Base-by-base conservation (phyloP, 768 basidiomycete genomes). In the Phaeolepiota aurea region DNA sequence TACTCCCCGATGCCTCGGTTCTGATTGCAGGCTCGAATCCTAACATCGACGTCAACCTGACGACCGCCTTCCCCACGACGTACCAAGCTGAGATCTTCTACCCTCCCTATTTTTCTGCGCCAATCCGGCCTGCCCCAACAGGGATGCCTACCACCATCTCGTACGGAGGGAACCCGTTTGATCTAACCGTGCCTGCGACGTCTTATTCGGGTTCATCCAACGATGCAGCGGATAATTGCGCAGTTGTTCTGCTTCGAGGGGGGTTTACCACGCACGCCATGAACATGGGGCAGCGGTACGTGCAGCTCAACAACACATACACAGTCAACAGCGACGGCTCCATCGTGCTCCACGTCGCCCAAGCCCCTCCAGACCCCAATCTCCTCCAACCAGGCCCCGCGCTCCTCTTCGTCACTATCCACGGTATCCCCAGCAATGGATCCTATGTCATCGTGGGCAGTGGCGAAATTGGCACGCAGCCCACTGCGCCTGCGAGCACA, bases 21-120 rank as follows among this genome's bases (percentile, higher is more conserved):
- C 59, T 96, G 37, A 74, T 94, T 48, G 89, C 88, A 20, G 94
- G 94, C 4, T 90, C 88, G 21, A 97, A 97, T 64, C 92, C 93
- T 1, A 93, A 93, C 54, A 69, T 85, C 22, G 92, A 97, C 51
- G 82, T 84, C 45, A 81, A 83, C 51, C 45, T 64, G 22, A 58
- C 64, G n/a, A 71, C 74, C 7, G 28, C 68, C 23, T 90, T 69
- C 68, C 81, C 83, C 1, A 90, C 90, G 1, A 77, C 80, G 19
- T 93, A 92, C 53, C 66, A 76, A 21, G 81, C 84, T 1, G 91
- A 94, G 57, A 72, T 82, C 30, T 99, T 92, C 69, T 97, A 92
- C 65, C 94, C 94, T 0, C 71, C 79, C 9, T 99, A 94, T 65
- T 97, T 84, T 66, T 67, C 74, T 30, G 72, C 82, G 9, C 53